Percentiles rank a stretch among this genome's conserved stretches.
Evolutionary conservation across 1,284 basidiomycete species (phyloP).

Genomic region (Ceratobasidium sp.): DNA sequence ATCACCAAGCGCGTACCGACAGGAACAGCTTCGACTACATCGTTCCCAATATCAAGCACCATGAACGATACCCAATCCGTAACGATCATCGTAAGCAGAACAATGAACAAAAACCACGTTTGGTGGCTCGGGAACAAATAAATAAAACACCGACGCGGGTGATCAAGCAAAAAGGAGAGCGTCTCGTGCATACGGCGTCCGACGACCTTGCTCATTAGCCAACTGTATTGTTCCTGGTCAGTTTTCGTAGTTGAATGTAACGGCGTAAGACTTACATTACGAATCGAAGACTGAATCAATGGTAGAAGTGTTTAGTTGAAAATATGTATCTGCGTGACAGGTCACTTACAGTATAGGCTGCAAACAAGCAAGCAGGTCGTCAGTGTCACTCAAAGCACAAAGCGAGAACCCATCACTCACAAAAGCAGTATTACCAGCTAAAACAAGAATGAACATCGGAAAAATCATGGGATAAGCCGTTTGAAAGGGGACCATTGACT

Average conservation of each 20-base stretch:
- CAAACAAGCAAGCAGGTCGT: constrained; percentile 35
- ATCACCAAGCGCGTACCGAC: constrained; percentile 74
- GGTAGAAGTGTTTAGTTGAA: constrained; percentile 64
- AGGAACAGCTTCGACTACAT: constrained; percentile 78
- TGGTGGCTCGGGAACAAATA: constrained; percentile 97
- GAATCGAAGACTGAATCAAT: constrained; percentile 65
- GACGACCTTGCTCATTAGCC: constrained; percentile 77
- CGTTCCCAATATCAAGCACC: constrained; percentile 88
- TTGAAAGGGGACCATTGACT: constrained; percentile 91
- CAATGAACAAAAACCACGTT: constrained; percentile 89
- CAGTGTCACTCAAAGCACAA: constrained; percentile 8
- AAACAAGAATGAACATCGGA: constrained; percentile 76
- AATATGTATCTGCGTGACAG: not conserved
- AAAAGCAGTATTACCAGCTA: constrained; percentile 94
- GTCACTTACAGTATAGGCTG: constrained; percentile 71
- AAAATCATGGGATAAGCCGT: constrained; percentile 86
- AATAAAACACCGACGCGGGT: constrained; percentile 95
- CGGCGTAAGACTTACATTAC: not conserved
- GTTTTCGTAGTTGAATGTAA: not conserved
- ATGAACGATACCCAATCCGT: constrained; percentile 93
- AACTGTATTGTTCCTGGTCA: constrained; percentile 64
- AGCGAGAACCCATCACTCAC: constrained; percentile 66
- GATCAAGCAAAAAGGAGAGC: constrained; percentile 93
- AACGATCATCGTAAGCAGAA: constrained; percentile 75
- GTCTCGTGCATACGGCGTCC: constrained; percentile 80